Conservation (phyloP, 73 alveolate species). For the Blepharisma stoltei region DNA sequence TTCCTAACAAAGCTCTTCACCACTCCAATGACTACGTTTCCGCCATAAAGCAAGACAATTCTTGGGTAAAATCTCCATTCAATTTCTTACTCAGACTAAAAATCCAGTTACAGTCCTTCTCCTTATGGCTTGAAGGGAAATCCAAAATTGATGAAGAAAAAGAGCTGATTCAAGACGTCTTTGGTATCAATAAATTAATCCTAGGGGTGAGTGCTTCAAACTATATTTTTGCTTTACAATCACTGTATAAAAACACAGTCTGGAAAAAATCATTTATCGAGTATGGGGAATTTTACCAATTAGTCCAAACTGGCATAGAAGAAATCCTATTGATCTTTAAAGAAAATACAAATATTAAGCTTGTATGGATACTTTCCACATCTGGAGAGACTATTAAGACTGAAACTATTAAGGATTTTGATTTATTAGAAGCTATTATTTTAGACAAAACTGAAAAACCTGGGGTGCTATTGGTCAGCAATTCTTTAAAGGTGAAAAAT, state of each 20-base stretch:
- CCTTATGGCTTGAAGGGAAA: not conserved
- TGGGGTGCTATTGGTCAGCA: not conserved
- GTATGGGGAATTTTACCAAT: not conserved
- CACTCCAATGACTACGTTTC: not conserved
- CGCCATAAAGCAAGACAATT: not conserved
- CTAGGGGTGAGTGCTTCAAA: not conserved
- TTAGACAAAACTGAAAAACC: not conserved
- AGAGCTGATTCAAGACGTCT: not conserved
- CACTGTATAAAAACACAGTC: not conserved
- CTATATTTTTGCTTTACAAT: slow-evolving; percentile 9
- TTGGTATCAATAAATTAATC: slow-evolving; percentile 10
- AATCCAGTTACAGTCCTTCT: not conserved
- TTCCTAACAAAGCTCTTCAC: not conserved
- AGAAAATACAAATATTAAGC: not conserved
- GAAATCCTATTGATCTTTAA: not conserved
- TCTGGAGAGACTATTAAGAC: not conserved
- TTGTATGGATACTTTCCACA: not conserved
- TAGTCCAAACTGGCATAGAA: slow-evolving; percentile 9
- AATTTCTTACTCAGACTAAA: not conserved
- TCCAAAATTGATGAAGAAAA: too few relatives aligned
- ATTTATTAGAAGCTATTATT: not conserved
- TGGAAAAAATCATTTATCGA: not conserved
- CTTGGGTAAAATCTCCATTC: not conserved
- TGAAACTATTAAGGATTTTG: not conserved
- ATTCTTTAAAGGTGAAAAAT: not conserved